These are phyloP conservation scores for Flaveria brownii DNA, from an alignment of 129 eudicot genomes.

Conservation along the genomic window DNA sequence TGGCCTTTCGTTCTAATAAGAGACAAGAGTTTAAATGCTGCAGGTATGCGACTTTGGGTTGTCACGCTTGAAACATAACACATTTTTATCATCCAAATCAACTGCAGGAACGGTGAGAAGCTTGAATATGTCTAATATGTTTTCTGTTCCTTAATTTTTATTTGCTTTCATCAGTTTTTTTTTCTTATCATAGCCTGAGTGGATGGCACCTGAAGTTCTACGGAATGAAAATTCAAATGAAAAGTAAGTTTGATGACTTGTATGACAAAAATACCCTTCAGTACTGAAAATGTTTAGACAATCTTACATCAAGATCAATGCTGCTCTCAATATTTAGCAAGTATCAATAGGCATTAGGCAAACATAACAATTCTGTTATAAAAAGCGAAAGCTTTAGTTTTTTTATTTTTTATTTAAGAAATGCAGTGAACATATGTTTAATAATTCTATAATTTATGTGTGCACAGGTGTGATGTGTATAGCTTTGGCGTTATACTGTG, in stretches of 20 bases:
- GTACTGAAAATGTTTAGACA: background rate
- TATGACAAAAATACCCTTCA: conserved; percentile 5
- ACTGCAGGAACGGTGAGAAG: conserved; percentile 96
- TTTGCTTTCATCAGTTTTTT: conserved; percentile 12
- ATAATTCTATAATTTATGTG: background rate
- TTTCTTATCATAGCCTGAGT: conserved; percentile 66
- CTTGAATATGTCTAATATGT: conserved; percentile 13
- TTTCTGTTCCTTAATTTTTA: conserved; percentile 16
- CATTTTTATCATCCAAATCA: conserved; percentile 96
- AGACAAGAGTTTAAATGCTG: conserved; percentile 25
- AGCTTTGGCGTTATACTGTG: conserved; percentile 93
- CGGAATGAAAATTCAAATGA: conserved; percentile 94
- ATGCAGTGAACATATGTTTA: background rate
- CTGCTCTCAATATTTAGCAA: too few species aligned
- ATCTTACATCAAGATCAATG: conserved; percentile 10
- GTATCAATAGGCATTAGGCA: conserved; percentile 27
- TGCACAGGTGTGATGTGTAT: conserved; percentile 90
- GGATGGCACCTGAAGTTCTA: conserved; percentile 99
- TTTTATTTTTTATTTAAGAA: background rate
- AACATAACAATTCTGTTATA: background rate
- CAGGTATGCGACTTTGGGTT: conserved; percentile 98
- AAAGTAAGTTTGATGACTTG: conserved; percentile 56
- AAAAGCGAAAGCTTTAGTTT: background rate
- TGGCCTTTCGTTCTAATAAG: conserved; percentile 10
- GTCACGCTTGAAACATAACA: conserved; percentile 96